A percentile compares a stretch with the other conserved stretches of the same genome.
These are phyloP conservation scores for Aspergillus coremiiformis DNA, from an alignment of 495 filamentous ascomycete species.

Conservation along the genomic window DNA sequence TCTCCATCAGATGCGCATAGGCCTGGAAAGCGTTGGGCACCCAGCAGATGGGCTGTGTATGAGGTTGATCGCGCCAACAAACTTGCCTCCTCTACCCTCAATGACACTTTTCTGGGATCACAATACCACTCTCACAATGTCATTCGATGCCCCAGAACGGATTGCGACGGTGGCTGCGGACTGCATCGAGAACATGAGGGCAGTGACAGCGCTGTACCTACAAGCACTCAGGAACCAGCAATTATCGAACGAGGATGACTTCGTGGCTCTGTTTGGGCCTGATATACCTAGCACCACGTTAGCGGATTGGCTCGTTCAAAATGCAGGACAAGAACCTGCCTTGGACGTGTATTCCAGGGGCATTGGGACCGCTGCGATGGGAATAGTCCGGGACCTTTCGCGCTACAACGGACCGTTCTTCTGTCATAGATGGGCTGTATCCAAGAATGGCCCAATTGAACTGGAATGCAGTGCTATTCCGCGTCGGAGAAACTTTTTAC, in stretches of 20 bases:
- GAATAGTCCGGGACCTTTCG: constrained; percentile 26
- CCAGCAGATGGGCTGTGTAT: constrained; percentile 28
- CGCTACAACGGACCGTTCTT: constrained; percentile 23
- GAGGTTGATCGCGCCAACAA: constrained; percentile 39
- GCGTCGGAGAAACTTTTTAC: constrained; percentile 27
- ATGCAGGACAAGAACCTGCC: constrained; percentile 20
- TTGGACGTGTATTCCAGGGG: constrained; percentile 17
- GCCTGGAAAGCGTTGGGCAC: constrained; percentile 23
- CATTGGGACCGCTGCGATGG: constrained; percentile 6
- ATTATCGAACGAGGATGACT: constrained; percentile 24
- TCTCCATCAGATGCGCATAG: constrained; percentile 28
- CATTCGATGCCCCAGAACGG: constrained; percentile 23
- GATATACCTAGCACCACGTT: constrained; percentile 14
- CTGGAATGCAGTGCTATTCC: constrained; percentile 26
- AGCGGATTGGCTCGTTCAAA: constrained; percentile 15
- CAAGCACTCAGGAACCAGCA: constrained; percentile 42
- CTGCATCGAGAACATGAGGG: constrained; percentile 15
- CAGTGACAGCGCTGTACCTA: constrained; percentile 45
- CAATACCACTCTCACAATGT: constrained; percentile 32
- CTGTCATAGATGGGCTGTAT: constrained; percentile 24
- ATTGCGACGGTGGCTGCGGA: constrained; percentile 5
- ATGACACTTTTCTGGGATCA: constrained; percentile 47
- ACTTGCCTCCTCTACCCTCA: constrained; percentile 31
- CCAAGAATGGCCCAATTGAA: constrained; percentile 8
- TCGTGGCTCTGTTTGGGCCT: constrained; percentile 36